Percentiles rank a stretch among this genome's conserved stretches.
Conservation (phyloP, 164 flowering plant genomes). For the Echeveria elegans region DNA sequence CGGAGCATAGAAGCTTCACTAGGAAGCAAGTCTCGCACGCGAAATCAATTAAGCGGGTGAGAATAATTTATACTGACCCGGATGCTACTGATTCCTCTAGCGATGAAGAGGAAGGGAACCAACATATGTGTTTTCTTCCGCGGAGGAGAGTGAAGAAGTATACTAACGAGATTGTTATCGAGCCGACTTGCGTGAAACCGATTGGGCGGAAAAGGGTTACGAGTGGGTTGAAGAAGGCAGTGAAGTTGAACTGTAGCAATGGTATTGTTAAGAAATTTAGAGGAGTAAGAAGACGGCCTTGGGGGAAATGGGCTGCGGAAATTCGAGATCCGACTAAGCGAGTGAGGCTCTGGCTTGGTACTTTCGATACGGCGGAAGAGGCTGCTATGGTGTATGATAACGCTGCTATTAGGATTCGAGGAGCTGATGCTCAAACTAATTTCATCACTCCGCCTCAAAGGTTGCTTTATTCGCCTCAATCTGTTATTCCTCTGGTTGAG, state of each 20-base stretch:
- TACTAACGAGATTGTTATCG: slow-evolving; percentile 40
- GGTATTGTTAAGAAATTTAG: slow-evolving; percentile 44
- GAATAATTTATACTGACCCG: slow-evolving; percentile 57
- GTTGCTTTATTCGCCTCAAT: neutral
- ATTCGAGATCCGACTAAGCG: slow-evolving; percentile 71
- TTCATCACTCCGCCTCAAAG: slow-evolving; percentile 23
- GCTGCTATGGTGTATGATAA: slow-evolving; percentile 85
- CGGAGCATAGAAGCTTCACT: slow-evolving; percentile 36
- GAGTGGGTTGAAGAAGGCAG: neutral
- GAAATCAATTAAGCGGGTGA: slow-evolving; percentile 12
- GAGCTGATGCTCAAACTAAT: slow-evolving; percentile 74
- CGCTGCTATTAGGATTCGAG: slow-evolving; percentile 78
- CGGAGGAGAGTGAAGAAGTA: slow-evolving; percentile 41
- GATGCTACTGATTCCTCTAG: slow-evolving; percentile 89
- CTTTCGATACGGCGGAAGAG: slow-evolving; percentile 81
- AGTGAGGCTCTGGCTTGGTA: slow-evolving; percentile 77
- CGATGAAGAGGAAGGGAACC: slow-evolving; percentile 42
- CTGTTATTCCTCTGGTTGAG: neutral
- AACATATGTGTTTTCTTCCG: slow-evolving; percentile 6
- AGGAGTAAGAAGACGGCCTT: slow-evolving; percentile 77
- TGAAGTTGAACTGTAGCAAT: neutral
- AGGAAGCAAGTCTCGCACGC: slow-evolving; percentile 17
- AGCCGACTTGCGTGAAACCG: slow-evolving; percentile 2
- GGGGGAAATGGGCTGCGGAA: slow-evolving; percentile 99
- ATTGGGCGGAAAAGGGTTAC: slow-evolving; percentile 11